Base-by-base conservation (phyloP, 352 stramenopile genomes). In the Phytophthora crassamura region DNA sequence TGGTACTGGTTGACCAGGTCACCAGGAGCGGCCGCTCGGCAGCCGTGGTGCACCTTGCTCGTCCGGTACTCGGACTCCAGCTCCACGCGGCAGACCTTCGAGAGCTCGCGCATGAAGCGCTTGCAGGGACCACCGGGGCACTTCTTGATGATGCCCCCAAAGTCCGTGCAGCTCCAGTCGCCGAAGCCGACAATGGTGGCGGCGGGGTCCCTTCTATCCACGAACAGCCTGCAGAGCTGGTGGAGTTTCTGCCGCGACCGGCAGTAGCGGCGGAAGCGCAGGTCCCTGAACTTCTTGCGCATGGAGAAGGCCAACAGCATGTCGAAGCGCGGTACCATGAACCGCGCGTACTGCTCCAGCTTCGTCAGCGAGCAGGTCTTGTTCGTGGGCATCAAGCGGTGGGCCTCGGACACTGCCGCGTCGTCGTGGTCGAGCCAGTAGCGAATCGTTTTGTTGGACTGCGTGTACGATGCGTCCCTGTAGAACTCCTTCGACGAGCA, bases 231-330 rank as follows among this genome's bases (percentile, higher is more conserved):
- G 33, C 64, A 68, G 1, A 72, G 22, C n/a, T 57, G 14, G 0
- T 59, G 59, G 15, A 69, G 35, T 41, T 69, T 73, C 48, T 69
- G 68, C 43, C 61, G 32, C 2, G 18, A 32, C 12, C 45, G 40
- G 16, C 42, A 43, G 15, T 35, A 73, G n/a, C 58, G 36, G 5
- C 46, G 51, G 1, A 64, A 14, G 18, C 46, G 59, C 1, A 69
- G 65, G 11, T 54, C 58, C 22, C 65, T 46, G 12, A 74, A 62
- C n/a, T 52, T 46, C 52, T 74, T 69, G 7, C 40, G 1, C 41
- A 53, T 58, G 0, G 28, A 16, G 33, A 73, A 74, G 4, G 46
- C 2, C 6, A 62, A 30, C 10, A 62, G 30, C 0, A 57, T n/a
- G 4, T 65, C 18, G 52, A 65, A 62, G 16, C 47, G 52, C 0